Evolutionary conservation across 163 green algal genomes (phyloP).

Genomic region (Scenedesmus sp.): DNA sequence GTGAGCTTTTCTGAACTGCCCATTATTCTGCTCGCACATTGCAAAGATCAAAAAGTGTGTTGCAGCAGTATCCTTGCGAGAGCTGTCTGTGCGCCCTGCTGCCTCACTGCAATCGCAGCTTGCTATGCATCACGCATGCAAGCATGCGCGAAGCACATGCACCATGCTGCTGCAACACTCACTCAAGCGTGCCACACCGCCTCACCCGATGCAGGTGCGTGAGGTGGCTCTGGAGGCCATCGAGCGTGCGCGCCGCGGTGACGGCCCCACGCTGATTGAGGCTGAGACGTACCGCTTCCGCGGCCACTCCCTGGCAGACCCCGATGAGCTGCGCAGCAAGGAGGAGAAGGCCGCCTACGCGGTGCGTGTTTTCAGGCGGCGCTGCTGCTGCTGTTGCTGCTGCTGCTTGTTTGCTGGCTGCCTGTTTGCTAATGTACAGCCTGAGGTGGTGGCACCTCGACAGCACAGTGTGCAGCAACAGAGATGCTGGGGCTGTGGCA

Average conservation of each 20-base stretch:
- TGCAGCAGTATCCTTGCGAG: too few relatives aligned
- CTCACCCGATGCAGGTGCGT: constrained; percentile 69
- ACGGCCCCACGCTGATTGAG: constrained; percentile 98
- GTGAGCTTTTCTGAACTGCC: too few relatives aligned
- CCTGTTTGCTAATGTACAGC: not conserved
- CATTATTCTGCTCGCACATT: too few relatives aligned
- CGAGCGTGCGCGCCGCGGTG: constrained; percentile 88
- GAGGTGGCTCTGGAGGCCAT: constrained; percentile 93
- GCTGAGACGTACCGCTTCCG: constrained; percentile 98
- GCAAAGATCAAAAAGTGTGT: too few relatives aligned
- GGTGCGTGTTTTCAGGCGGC: constrained; percentile 47
- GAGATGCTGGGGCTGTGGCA: not conserved
- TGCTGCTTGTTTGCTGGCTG: not conserved
- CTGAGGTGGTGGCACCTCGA: not conserved
- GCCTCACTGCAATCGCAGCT: too few relatives aligned
- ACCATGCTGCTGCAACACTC: constrained; percentile 41
- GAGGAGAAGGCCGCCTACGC: constrained; percentile 96
- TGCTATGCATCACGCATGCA: too few relatives aligned
- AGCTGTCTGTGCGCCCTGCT: too few relatives aligned
- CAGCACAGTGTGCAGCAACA: not conserved
- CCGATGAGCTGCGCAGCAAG: constrained; percentile 95
- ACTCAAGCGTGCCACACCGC: too few relatives aligned
- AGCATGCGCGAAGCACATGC: too few relatives aligned
- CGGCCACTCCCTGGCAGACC: constrained; percentile 98
- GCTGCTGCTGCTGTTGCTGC: not conserved